Conservation (phyloP, 495 filamentous ascomycete genomes). For the Neurospora sp. region DNA sequence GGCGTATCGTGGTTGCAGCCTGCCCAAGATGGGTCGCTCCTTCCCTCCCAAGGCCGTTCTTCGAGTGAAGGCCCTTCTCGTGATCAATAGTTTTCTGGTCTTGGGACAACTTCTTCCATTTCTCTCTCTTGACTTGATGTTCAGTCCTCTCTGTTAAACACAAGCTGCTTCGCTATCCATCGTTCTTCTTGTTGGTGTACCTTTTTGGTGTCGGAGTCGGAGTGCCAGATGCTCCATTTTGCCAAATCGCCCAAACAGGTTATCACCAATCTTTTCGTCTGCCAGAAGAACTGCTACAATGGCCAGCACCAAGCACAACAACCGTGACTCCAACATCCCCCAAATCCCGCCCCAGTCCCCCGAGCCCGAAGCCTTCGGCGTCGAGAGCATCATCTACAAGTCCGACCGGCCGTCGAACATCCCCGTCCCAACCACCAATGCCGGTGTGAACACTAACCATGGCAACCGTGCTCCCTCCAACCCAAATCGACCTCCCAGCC, state of each 20-base stretch:
- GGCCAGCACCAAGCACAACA: background rate
- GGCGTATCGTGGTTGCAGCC: background rate
- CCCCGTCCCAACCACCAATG: slow-evolving; percentile 11
- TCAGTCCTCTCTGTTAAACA: background rate
- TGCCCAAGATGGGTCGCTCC: background rate
- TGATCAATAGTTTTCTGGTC: background rate
- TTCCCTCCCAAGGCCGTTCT: background rate
- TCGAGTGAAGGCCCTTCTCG: background rate
- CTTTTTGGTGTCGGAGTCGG: background rate
- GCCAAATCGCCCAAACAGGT: background rate
- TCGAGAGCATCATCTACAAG: slow-evolving; percentile 15
- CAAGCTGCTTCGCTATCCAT: background rate
- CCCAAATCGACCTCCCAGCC: background rate
- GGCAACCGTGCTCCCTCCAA: background rate
- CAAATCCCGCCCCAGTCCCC: slow-evolving; percentile 11
- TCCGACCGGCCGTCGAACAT: slow-evolving; percentile 17
- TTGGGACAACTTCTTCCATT: background rate
- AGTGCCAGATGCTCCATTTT: background rate
- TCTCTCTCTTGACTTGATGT: background rate
- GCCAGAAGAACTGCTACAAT: background rate
- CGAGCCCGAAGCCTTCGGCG: slow-evolving; percentile 8
- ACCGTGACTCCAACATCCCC: slow-evolving; percentile 7
- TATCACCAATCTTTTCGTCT: background rate
- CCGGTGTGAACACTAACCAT: background rate
- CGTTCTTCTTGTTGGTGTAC: background rate